Evolutionary conservation across 352 stramenopile genomes (phyloP).

Genomic region (Phytopythium ostracodes): DNA sequence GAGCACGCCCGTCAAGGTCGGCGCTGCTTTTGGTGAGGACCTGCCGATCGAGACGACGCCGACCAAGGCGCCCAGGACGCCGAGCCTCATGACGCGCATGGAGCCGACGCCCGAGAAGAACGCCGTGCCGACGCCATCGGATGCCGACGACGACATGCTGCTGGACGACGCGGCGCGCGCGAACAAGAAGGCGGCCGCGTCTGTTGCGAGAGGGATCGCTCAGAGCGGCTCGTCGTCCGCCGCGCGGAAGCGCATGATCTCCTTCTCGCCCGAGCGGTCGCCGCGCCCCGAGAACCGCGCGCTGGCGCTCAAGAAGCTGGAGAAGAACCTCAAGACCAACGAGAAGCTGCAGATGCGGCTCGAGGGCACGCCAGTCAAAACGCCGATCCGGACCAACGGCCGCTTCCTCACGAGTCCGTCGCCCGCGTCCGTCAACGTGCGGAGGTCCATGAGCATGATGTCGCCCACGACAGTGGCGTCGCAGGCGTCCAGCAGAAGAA

Average conservation of each 20-base stretch:
- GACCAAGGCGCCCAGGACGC: conserved; percentile 11
- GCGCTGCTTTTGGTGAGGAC: conserved; percentile 5
- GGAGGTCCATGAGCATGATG: conserved; percentile 3
- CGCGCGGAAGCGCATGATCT: conserved; percentile 77
- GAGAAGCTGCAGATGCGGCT: conserved; percentile 64
- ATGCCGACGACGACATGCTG: conserved; percentile 13
- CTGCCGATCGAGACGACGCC: conserved; percentile 11
- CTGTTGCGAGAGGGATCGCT: conserved; percentile 45
- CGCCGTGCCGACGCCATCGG: conserved; percentile 24
- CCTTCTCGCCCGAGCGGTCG: conserved; percentile 64
- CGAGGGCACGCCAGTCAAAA: conserved; percentile 42
- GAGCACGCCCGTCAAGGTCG: conserved; percentile 5
- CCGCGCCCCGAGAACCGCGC: conserved; percentile 49
- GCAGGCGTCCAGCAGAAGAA: not conserved
- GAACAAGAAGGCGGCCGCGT: conserved; percentile 20
- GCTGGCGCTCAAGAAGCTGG: conserved; percentile 47
- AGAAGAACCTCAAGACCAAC: conserved; percentile 69
- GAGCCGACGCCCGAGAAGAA: conserved; percentile 50
- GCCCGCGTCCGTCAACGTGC: not conserved
- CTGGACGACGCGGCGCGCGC: conserved; percentile 13
- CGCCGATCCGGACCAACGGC: conserved; percentile 11
- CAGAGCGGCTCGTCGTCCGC: conserved; percentile 68
- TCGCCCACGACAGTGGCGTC: conserved; percentile 1
- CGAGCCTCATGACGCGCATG: conserved; percentile 16
- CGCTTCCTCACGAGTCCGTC: conserved; percentile 5